Evolutionary conservation across 2,329 filamentous ascomycete genomes (phyloP), one percentile per base, ranked within the genome.

Genomic region (Tolypocladium album): DNA sequence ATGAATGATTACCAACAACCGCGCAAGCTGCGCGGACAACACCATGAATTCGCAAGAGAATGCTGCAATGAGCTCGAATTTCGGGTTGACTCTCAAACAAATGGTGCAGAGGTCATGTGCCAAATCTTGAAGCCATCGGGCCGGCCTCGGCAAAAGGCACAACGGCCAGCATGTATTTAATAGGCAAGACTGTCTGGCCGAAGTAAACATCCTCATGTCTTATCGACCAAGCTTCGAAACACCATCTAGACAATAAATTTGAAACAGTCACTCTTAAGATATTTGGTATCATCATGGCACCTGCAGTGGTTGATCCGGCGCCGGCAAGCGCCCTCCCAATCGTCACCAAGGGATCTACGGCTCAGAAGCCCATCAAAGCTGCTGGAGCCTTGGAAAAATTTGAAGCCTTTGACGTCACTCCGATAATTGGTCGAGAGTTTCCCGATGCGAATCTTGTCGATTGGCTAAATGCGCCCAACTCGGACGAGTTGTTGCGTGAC

Each of bases 401-500:
- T 62, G 76, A 83, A 62, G 76, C 76, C 2, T 82, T 85, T 60
- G 85, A 88, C 39, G 72, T 81, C 5, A 88, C 85, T 1, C 85
- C 85, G 0, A 72, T 80, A 50, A 87, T 88, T 60, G 86, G 85
- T 5, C 78, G 78, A 8, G 86, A 88, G 66, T 88, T 79, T 62
- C 75, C 79, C n/a, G 78, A 76, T 17, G 77, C 81, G 40, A 81
- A 86, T 62, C 75, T 88, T 0, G 79, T 79, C 7, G 85, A 89
- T 40, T 80, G 82, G 65, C 75, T 90, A 7, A 74, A 83, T 36
- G 82, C 83, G 0, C 76, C 81, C 0, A 85, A 88, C 67, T 77
- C 83, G 0, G 85, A 89, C 58, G 81, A 85, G 53, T 74, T 88
- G 24, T 69, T 89, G 31, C 79, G 83, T 0, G 87, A 89, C 65